phyloP scores from a whole-genome alignment of 108 stramenopile genomes.

The Fistulifera pelliculosa region DNA sequence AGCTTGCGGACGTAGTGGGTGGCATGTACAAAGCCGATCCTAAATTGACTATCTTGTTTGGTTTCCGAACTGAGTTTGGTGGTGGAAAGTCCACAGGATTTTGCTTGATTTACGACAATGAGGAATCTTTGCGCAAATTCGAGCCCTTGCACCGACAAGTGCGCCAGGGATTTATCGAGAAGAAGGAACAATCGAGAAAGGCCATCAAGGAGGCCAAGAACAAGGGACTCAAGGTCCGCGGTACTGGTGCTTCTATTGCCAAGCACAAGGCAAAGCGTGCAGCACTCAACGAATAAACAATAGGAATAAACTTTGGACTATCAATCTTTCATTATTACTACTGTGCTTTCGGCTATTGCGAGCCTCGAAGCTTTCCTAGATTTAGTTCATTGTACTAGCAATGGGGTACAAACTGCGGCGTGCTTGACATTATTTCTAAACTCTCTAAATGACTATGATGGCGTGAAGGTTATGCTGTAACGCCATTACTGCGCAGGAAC shows the following conservation, averaged over 20 bases:
- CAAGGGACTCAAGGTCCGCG: constrained; percentile 95
- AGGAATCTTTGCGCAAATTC: constrained; percentile 91
- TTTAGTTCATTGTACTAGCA: too few relatives aligned
- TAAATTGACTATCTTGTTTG: constrained; percentile 82
- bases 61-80: constrained; percentile 96
- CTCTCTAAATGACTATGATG: too few relatives aligned
- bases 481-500: too few relatives aligned
- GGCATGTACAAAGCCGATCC: constrained; percentile 93
- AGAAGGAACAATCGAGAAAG: constrained; percentile 91
- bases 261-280: constrained; percentile 99
- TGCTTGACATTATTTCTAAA: too few relatives aligned
- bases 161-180: constrained; percentile 74
- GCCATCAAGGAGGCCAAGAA: constrained; percentile 99
- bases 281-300: constrained; percentile 64
- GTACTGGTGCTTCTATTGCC: constrained; percentile 94
- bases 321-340: too few relatives aligned
- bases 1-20: constrained; percentile 89
- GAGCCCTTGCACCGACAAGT: constrained; percentile 95
- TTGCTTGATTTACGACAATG: constrained; percentile 95
- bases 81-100: constrained; percentile 97
- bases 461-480: too few relatives aligned
- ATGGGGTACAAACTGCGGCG: too few relatives aligned
- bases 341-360: too few relatives aligned
- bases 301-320: too few relatives aligned
- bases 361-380: too few relatives aligned